These are phyloP conservation scores for Pseudozyma hubeiensis DNA, from an alignment of 1,284 basidiomycete genomes.

Conservation along the genomic window DNA sequence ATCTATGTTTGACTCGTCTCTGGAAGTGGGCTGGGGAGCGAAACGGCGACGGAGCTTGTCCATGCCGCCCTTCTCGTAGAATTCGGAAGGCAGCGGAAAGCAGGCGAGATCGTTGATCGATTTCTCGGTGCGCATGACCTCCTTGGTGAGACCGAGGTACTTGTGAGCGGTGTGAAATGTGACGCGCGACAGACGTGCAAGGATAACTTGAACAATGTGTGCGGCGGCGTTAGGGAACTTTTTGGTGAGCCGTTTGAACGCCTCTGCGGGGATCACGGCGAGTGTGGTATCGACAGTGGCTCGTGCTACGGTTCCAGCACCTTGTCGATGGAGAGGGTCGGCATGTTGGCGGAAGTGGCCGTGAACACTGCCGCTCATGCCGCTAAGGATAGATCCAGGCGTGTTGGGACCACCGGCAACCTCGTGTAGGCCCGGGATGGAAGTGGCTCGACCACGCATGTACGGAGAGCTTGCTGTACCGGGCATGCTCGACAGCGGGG, in stretches of 20 bases:
- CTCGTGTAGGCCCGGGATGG: constrained; percentile 32
- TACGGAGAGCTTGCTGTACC: constrained; percentile 26
- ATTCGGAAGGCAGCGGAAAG: constrained; percentile 88
- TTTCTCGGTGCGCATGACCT: constrained; percentile 95
- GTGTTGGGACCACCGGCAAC: constrained; percentile 38
- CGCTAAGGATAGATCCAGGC: constrained; percentile 57
- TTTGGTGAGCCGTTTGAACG: constrained; percentile 88
- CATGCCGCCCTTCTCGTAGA: constrained; percentile 94
- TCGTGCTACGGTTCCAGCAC: constrained; percentile 76
- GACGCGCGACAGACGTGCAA: constrained; percentile 94
- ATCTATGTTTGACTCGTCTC: constrained; percentile 38
- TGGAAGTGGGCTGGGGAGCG: constrained; percentile 48
- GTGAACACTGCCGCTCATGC: constrained; percentile 44
- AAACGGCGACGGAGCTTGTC: constrained; percentile 87
- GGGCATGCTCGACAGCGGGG: constrained; percentile 18
- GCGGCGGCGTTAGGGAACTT: constrained; percentile 97
- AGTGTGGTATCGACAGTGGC: constrained; percentile 93
- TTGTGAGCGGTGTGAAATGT: constrained; percentile 95
- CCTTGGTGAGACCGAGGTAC: constrained; percentile 92
- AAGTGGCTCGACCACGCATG: constrained; percentile 33
- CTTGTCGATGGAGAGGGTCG: constrained; percentile 32
- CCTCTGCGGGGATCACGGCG: constrained; percentile 98
- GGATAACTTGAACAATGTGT: constrained; percentile 96
- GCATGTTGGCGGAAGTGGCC: constrained; percentile 14
- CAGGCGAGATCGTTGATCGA: constrained; percentile 96